Conservation (phyloP, 2,329 filamentous ascomycete genomes). For the Periconia macrospinosa region DNA sequence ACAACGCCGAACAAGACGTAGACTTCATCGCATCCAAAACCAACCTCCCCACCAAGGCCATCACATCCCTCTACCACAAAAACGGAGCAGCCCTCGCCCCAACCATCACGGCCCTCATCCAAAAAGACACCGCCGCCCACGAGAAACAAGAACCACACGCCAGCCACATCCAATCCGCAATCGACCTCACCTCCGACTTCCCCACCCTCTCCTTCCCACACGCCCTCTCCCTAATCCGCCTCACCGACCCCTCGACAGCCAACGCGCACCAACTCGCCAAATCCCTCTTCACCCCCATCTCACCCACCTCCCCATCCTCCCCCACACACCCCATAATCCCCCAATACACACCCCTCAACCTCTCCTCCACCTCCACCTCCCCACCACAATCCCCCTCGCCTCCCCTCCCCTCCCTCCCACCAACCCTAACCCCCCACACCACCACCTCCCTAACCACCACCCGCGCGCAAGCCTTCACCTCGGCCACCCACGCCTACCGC, state of each 20-base stretch:
- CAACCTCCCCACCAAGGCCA: constrained; percentile 48
- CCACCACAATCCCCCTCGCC: constrained; percentile 9
- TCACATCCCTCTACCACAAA: constrained; percentile 62
- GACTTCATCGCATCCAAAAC: constrained; percentile 62
- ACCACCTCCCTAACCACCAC: constrained; percentile 48
- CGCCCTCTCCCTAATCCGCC: constrained; percentile 56
- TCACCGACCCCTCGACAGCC: constrained; percentile 60
- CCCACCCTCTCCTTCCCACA: constrained; percentile 53
- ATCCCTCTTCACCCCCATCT: constrained; percentile 49
- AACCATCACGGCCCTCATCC: constrained; percentile 60
- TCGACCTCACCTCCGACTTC: constrained; percentile 59
- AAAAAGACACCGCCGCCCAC: constrained; percentile 48
- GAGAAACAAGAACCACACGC: constrained; percentile 43
- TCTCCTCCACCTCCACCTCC: constrained; percentile 33
- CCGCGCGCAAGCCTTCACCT: constrained; percentile 55
- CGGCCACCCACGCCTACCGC: constrained; percentile 62
- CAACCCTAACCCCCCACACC: constrained; percentile 43
- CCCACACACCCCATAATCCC: constrained; percentile 53
- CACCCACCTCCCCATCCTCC: constrained; percentile 22
- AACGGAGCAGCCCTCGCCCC: constrained; percentile 58
- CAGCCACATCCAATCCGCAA: constrained; percentile 52
- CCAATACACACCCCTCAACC: constrained; percentile 47
- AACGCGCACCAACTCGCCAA: constrained; percentile 63
- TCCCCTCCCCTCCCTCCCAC: constrained; percentile 27
- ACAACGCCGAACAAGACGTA: constrained; percentile 58